Conservation (phyloP, 148 eudicot species). For the Heliosperma pusillum region DNA sequence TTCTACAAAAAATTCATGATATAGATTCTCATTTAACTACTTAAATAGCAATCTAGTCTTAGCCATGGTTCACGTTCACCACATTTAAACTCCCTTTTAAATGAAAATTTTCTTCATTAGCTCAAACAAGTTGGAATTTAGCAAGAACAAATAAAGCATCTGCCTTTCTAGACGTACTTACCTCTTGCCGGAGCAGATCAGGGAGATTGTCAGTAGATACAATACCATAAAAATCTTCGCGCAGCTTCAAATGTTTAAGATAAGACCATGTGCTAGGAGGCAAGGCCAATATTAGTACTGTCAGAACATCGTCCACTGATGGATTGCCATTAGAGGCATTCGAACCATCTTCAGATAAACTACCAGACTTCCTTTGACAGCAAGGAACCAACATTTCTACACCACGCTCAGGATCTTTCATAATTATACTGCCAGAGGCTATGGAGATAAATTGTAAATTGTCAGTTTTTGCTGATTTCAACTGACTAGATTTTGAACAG, state of each 20-base stretch:
- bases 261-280: conserved; percentile 42
- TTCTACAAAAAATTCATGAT: too few species aligned
- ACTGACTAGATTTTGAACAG: conserved; percentile 19
- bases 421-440: conserved; percentile 32
- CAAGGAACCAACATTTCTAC: conserved; percentile 39
- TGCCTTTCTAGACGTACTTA: conserved; percentile 6
- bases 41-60: too few species aligned
- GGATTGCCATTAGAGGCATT: conserved; percentile 23
- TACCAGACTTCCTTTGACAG: conserved; percentile 19
- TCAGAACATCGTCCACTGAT: conserved; percentile 34
- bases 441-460: conserved; percentile 20
- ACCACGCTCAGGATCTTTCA: conserved; percentile 21
- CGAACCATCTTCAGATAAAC: conserved; percentile 13
- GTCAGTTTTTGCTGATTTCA: conserved; percentile 20
- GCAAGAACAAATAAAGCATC: background rate
- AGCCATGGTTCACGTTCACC: too few species aligned
- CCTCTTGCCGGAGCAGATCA: conserved; percentile 43
- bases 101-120: background rate
- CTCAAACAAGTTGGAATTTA: background rate
- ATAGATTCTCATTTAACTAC: too few species aligned
- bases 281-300: conserved; percentile 37
- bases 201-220: conserved; percentile 34
- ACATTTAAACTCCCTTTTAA: too few species aligned
- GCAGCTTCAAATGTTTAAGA: conserved; percentile 30
- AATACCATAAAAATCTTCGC: conserved; percentile 25